Evolutionary conservation across 768 basidiomycete genomes (phyloP).

Genomic region (Phanerodontia chrysosporium): DNA sequence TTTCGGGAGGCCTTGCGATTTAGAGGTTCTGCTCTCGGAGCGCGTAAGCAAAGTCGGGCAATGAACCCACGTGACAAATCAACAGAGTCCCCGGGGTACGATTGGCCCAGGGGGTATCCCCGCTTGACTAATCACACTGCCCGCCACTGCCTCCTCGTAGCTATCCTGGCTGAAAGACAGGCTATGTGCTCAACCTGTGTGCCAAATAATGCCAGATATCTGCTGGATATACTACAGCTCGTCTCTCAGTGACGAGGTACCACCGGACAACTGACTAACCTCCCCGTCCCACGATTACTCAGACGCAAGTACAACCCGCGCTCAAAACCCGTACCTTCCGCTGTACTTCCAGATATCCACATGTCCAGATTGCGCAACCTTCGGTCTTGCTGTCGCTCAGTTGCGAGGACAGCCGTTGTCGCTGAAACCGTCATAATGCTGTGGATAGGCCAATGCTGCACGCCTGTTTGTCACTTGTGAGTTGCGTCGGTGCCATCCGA

Average conservation of each 20-base stretch:
- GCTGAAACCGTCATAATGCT: too few relatives aligned
- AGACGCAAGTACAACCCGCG: neutral
- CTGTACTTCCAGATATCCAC: conserved; percentile 3
- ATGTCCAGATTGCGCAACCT: neutral
- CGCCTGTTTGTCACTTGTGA: too few relatives aligned
- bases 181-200: too few relatives aligned
- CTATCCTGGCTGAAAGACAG: too few relatives aligned
- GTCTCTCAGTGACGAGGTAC: too few relatives aligned
- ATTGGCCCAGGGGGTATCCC: neutral
- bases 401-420: too few relatives aligned
- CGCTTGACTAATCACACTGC: neutral
- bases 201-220: too few relatives aligned
- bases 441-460: too few relatives aligned
- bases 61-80: conserved; percentile 13
- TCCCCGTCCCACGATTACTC: neutral
- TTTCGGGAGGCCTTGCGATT: conserved; percentile 1
- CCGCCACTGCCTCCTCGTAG: neutral
- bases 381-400: neutral
- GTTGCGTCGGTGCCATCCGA: too few relatives aligned
- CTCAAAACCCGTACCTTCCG: conserved; percentile 1
- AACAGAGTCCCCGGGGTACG: conserved; percentile 5
- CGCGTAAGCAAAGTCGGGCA: conserved; percentile 10
- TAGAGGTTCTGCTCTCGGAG: conserved; percentile 4
- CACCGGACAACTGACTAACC: neutral
- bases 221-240: too few relatives aligned